Conservation (phyloP, 176 grass and related monocot species). For the Alopecurus myosuroides region DNA sequence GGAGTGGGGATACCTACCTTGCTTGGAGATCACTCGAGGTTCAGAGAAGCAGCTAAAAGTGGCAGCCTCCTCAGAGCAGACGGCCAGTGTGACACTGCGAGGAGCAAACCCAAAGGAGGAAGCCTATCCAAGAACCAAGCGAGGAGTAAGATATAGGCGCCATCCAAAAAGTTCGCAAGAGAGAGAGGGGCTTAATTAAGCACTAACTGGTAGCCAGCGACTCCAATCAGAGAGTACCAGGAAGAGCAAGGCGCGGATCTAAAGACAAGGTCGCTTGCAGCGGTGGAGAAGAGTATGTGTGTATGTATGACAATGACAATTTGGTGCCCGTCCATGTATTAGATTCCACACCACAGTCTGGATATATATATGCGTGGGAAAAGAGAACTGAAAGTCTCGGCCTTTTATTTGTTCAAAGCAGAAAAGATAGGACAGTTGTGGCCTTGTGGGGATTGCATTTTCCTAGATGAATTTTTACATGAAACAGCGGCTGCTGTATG, state of each 20-base stretch:
- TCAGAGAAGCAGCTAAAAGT: constrained; percentile 12
- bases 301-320: constrained; percentile 10
- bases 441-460: neutral
- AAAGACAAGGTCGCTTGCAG: constrained; percentile 22
- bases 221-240: constrained; percentile 37
- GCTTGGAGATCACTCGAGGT: constrained; percentile 28
- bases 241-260: constrained; percentile 41
- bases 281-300: constrained; percentile 10
- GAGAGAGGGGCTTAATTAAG: constrained; percentile 25
- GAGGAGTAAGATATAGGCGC: constrained; percentile 22
- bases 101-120: constrained; percentile 26
- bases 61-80: constrained; percentile 19
- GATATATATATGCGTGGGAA: constrained; percentile 27
- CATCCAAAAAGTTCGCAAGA: constrained; percentile 30
- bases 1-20: constrained; percentile 27
- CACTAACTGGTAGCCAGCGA: neutral
- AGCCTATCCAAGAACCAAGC: constrained; percentile 35
- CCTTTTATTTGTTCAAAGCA: constrained; percentile 1
- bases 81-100: neutral
- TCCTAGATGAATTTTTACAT: constrained; percentile 15
- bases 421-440: neutral
- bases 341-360: constrained; percentile 9
- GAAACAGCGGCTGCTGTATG: neutral
- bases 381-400: constrained; percentile 25
- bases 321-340: neutral